Base-by-base conservation (phyloP, 2,329 filamentous ascomycete genomes). In the Penicillium verrucosum region DNA sequence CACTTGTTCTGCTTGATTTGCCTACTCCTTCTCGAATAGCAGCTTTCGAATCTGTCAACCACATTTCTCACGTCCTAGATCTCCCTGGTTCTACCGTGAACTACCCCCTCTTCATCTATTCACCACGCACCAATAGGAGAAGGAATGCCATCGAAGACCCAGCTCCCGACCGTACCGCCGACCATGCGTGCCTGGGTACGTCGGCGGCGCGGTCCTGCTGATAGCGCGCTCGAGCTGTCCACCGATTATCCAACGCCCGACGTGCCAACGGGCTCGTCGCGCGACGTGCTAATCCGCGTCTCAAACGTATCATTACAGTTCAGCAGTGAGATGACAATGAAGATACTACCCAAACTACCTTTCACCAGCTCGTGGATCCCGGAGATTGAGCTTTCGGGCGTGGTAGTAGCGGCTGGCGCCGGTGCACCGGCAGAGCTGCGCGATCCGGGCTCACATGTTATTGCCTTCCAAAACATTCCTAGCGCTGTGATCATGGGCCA, bases 341-440 rank as follows among this genome's bases (percentile, higher is more conserved):
- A 58, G 4, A 32, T 21, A 4, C 34, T 63, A 8, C 62, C 62
- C 1, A 44, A 30, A 11, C 43, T 62, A 5, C 56, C 60, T 12
- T 46, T 64, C 18, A 57, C 54, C 32, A n/a, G 56, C 12, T 51
- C 56, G 4, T 61, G 44, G 48, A 18, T 62, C 21, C 60, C 61
- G 8, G 60, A 64, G 38, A 37, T 64, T 44, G 61, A 64, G 36
- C 43, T 64, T 5, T 62, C 62, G 4, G 62, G 62, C n/a, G 52
- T 58, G 37, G 27, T 64, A 14, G 50, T 64, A 14, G 50, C 54
- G 2, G 60, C 62, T 9, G 62, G 62, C 27, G 37, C 30, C 11
- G 32, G 44, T 11, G 60, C 50, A 8, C 58, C 62, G n/a, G n/a
- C 40, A 8, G 60, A 61, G 27, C 4, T 64, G 16, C 56, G 60